These are phyloP conservation scores for Spathaspora sp. DNA, from an alignment of 805 yeast species.

Conservation along the genomic window DNA sequence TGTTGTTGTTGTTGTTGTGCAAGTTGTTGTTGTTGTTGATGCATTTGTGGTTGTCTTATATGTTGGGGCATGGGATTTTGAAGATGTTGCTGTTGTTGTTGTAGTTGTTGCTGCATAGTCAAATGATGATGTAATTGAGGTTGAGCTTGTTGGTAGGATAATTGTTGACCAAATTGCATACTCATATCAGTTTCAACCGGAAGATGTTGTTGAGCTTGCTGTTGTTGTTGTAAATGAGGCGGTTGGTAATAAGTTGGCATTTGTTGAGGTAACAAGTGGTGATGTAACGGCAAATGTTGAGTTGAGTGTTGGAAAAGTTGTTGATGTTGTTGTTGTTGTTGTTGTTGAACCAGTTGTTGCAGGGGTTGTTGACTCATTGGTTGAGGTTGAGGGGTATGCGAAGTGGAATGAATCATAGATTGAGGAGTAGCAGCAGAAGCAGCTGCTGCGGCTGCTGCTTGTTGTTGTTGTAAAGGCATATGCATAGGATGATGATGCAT, in stretches of 20 bases:
- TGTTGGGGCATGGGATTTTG: constrained; percentile 6
- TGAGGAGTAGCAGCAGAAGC: constrained; percentile 10
- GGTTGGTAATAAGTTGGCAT: constrained; percentile 4
- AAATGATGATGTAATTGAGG: constrained; percentile 9
- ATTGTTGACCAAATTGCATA: constrained; percentile 1
- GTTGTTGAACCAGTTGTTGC: constrained; percentile 4
- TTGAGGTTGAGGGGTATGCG: constrained; percentile 7
- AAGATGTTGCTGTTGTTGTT: constrained; percentile 6
- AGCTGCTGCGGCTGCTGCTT: constrained; percentile 5
- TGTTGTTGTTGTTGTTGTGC: constrained; percentile 9
- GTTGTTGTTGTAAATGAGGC: constrained; percentile 6
- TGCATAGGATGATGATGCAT: constrained; percentile 9
- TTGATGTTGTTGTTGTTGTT: constrained; percentile 13
- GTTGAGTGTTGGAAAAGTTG: constrained; percentile 8
- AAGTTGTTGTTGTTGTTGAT: constrained; percentile 4
- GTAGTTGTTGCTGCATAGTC: constrained; percentile 6
- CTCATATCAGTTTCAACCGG: neutral
- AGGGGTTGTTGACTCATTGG: constrained; percentile 1
- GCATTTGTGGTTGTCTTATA: constrained; percentile 6
- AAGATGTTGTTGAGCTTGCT: constrained; percentile 2
- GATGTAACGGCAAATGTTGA: constrained; percentile 6
- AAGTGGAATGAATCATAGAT: constrained; percentile 2
- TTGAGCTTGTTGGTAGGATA: constrained; percentile 6
- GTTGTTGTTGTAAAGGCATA: neutral
- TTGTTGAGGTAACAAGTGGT: constrained; percentile 12